These are phyloP conservation scores for Fagus crenata DNA, from an alignment of 306 rosid species.

Conservation along the genomic window DNA sequence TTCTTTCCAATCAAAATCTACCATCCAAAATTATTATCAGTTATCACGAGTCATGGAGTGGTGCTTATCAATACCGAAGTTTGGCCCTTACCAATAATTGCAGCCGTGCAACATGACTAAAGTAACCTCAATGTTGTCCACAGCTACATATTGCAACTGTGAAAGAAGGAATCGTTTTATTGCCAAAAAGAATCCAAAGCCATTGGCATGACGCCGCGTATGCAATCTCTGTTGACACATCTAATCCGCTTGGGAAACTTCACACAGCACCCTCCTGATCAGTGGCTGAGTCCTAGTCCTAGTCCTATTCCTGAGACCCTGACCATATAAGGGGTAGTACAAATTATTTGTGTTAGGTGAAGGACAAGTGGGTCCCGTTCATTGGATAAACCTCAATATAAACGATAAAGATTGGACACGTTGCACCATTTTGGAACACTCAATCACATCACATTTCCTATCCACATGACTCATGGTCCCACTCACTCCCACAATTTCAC, in stretches of 20 bases:
- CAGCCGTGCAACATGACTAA: constrained; percentile 5
- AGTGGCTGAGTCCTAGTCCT: no score
- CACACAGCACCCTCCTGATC: no score
- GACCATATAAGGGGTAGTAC: no score
- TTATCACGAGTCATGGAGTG: no score
- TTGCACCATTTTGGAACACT: neutral
- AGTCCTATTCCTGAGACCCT: no score
- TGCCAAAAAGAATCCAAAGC: neutral
- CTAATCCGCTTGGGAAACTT: no score
- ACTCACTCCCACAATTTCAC: neutral
- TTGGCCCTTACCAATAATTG: neutral
- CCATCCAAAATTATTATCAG: no score
- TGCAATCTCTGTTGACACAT: no score
- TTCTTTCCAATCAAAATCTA: no score
- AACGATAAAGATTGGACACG: constrained; percentile 36
- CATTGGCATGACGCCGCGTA: constrained; percentile 58
- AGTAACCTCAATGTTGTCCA: constrained; percentile 20
- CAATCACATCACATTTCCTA: neutral
- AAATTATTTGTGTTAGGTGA: neutral
- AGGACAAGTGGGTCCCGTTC: constrained; percentile 36
- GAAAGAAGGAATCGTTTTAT: constrained; percentile 13
- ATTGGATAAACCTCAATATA: constrained; percentile 31
- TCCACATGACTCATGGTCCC: neutral
- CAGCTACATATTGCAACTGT: neutral
- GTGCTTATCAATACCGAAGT: neutral